phyloP scores from a whole-genome alignment of 2,329 filamentous ascomycete species.

The Diaporthe nobilis region DNA sequence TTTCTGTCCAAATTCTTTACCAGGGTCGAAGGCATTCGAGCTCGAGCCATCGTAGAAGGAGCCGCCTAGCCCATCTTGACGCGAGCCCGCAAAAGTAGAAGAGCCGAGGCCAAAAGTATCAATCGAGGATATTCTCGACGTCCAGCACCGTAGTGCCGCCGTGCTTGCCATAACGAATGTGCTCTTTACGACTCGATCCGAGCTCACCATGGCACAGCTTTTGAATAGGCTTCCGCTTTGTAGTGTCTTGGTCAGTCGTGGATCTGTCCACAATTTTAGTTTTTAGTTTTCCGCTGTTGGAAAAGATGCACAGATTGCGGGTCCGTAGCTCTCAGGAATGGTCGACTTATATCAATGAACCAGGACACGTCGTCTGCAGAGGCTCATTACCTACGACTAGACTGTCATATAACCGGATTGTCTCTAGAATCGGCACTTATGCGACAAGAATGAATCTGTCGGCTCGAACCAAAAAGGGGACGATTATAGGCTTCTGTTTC shows the following conservation, averaged over 20 bases:
- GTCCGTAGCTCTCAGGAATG: too few relatives aligned
- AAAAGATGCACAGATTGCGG: too few relatives aligned
- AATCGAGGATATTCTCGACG: slow-evolving; percentile 8
- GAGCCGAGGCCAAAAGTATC: neutral
- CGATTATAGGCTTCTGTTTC: neutral
- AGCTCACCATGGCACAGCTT: neutral
- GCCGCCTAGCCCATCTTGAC: neutral
- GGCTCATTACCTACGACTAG: neutral
- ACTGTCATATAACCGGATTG: neutral
- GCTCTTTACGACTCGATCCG: neutral
- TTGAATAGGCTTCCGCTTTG: neutral
- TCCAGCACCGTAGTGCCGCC: neutral
- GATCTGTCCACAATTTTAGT: too few relatives aligned
- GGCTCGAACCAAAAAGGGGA: neutral
- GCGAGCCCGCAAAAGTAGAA: neutral
- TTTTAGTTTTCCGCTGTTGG: too few relatives aligned
- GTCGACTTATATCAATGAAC: too few relatives aligned
- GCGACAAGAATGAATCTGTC: neutral
- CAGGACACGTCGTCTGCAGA: neutral
- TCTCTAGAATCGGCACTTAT: neutral
- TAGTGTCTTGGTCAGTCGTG: neutral
- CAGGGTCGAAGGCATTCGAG: neutral
- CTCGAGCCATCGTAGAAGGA: neutral
- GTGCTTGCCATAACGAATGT: neutral
- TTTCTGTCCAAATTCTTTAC: neutral